A percentile compares a stretch with the other conserved stretches of the same genome.
Evolutionary conservation across 257 asterid genomes (phyloP).

Genomic region (Handroanthus guayacan): DNA sequence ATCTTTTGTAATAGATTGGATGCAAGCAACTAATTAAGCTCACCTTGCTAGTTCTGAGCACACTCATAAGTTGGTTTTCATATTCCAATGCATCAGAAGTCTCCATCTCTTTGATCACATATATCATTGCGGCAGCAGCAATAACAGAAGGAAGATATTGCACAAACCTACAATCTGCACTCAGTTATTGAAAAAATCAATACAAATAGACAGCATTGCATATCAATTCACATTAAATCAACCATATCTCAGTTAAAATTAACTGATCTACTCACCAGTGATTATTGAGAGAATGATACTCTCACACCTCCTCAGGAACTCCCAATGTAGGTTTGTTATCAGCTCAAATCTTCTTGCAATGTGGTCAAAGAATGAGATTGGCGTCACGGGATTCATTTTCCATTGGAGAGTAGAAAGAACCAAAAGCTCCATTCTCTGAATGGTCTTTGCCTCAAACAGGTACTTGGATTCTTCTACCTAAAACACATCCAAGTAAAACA

Average conservation of each 20-base stretch:
- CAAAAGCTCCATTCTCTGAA: constrained; percentile 89
- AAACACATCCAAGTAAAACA: constrained; percentile 32
- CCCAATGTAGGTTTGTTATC: constrained; percentile 59
- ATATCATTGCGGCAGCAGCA: constrained; percentile 58
- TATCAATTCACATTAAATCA: constrained; percentile 5
- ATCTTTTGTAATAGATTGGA: neutral
- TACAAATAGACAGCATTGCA: neutral
- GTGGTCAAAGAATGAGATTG: constrained; percentile 85
- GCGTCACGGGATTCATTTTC: constrained; percentile 91
- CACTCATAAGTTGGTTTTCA: constrained; percentile 43
- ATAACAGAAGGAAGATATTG: constrained; percentile 62
- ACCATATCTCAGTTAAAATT: neutral
- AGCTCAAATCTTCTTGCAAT: constrained; percentile 73
- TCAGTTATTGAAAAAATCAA: neutral
- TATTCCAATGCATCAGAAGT: constrained; percentile 43
- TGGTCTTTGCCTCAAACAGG: constrained; percentile 84
- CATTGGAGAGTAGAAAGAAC: constrained; percentile 78
- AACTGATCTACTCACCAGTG: constrained; percentile 59
- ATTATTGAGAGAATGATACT: constrained; percentile 61
- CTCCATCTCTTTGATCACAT: constrained; percentile 52
- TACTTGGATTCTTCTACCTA: constrained; percentile 74
- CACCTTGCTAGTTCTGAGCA: constrained; percentile 56
- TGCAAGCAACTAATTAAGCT: neutral
- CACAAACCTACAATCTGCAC: constrained; percentile 72
- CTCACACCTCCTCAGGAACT: constrained; percentile 69